Base-by-base conservation (phyloP, 2,329 filamentous ascomycete genomes). In the Fusarium devonianum region DNA sequence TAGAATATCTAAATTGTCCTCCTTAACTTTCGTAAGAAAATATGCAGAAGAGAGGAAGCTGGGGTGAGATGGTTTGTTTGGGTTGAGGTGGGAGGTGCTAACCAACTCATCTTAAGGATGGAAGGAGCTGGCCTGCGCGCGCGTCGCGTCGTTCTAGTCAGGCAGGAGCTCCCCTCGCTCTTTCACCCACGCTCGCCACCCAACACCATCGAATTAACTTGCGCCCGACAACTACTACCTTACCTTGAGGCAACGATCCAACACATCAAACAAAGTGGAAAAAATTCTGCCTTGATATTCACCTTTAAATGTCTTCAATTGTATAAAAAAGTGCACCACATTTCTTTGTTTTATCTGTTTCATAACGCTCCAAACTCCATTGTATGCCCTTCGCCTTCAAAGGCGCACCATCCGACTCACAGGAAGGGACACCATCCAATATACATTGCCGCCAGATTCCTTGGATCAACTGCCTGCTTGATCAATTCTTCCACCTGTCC, bases 401-500 rank as follows among this genome's bases (percentile, higher is more conserved):
- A 13, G 26, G 14, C 28, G 32, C 26, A 34, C 37, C 26, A 14
- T 22, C 5, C 11, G 23, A 12, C 23, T 60, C 39, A 60, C 63
- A 85, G 68, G 62, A 85, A 85, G 16, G 82, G 78, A 66, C 81
- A 83, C 93, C 93, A 97, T 14, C 94, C 94, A 73, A 97, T 96
- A 73, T 97, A 99, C 95, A 99, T 99, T 28, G 86, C 84, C 13
- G 90, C 84, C 72, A 99, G 72, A 70, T 94, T 95, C 67, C 76
- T 82, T 47, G 87, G 84, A 71, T 92, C 86, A 16, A 88, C 89
- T 23, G 95, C 94, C 75, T 93, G 87, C 68, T 88, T 84, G 62
- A 99, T 94, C 71, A 99, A 73, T 72, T 95, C 91, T 70, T 97
- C 90, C n/a, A 97, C 94, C 75, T 99, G 94, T 0, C 95, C 94